phyloP scores from a whole-genome alignment of 257 asterid species.

The Ajuga chamaepitys region DNA sequence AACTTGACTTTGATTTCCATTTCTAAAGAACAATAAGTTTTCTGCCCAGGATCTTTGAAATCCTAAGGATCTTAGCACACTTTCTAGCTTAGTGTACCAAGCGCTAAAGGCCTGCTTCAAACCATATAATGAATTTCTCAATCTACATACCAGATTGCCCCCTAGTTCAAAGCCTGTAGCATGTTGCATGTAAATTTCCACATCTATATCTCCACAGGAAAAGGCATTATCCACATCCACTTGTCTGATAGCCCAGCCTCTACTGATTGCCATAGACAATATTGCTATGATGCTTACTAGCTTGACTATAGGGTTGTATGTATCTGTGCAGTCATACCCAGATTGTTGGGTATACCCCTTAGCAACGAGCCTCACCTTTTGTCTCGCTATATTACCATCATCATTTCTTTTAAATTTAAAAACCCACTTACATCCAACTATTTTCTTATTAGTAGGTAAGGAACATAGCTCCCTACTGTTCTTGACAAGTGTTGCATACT shows the following conservation, averaged over 20 bases:
- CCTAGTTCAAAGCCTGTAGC: background rate
- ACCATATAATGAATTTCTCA: background rate
- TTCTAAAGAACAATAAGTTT: background rate
- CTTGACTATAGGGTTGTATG: background rate
- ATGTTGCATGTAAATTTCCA: background rate
- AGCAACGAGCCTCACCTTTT: background rate
- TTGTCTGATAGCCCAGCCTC: background rate
- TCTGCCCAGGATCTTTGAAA: background rate
- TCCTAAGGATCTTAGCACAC: background rate
- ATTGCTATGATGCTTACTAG: background rate
- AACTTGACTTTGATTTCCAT: background rate
- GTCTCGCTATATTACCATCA: background rate
- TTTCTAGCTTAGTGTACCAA: background rate
- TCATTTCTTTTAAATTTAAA: background rate
- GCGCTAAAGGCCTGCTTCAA: background rate
- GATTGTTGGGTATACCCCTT: background rate
- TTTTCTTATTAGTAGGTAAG: too few species aligned
- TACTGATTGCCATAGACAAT: background rate
- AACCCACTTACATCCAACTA: background rate
- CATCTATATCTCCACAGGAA: background rate
- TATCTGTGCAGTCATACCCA: background rate
- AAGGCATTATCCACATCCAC: background rate
- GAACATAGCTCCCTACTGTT: too few species aligned
- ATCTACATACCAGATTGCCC: too few species aligned
- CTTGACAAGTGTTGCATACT: too few species aligned